Base-by-base conservation (phyloP, 164 flowering plant genomes). In the Euptelea pleiosperma region DNA sequence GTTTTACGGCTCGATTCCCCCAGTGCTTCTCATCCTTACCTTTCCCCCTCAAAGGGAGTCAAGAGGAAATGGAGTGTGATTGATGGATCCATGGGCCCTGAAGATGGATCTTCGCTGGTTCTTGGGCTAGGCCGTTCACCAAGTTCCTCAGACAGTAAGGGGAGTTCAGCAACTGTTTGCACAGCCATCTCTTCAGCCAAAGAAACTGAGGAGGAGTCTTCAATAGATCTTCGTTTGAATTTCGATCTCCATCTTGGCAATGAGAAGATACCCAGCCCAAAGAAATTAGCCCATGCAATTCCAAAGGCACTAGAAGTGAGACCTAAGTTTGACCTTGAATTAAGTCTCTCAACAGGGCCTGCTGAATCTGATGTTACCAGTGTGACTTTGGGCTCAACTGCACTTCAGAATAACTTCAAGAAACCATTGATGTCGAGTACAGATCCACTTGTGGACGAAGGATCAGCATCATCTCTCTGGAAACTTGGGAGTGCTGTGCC, bases 91-190 rank as follows among this genome's bases (percentile, higher is more conserved):
- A 16, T 60, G 63, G 75, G 61, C 3, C 66, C 50, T 42, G 74
- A 65, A 48, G 78, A 64, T 61, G 85, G 70, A 5, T 82, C 84
- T 49, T 73, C 86, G 8, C 59, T 86, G 56, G 63, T 68, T 59
- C 91, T 85, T 47, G 82, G 83, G 46, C 72, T 91, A 21, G 93
- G 95, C 34, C 79, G 45, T 24, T 75, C 90, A 4, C 68, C 87
- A 42, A 91, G 96, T 60, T 85, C 96, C 52, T 84, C 91, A 16
- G 91, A 86, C 52, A 88, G 96, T 68, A 91, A 88, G 74, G 94
- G 79, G n/a, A 86, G 91, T 57, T 80, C 88, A 34, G 84, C 76
- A 40, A 84, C 93, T 74, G 91, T 77, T 51, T 80, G 86, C 72
- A 83, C 41, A 12, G 35, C 85, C 30, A 55, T 78, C 59, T 83